These are phyloP conservation scores for Perkinsus chesapeaki DNA, from an alignment of 169 alveolate species.

Conservation along the genomic window DNA sequence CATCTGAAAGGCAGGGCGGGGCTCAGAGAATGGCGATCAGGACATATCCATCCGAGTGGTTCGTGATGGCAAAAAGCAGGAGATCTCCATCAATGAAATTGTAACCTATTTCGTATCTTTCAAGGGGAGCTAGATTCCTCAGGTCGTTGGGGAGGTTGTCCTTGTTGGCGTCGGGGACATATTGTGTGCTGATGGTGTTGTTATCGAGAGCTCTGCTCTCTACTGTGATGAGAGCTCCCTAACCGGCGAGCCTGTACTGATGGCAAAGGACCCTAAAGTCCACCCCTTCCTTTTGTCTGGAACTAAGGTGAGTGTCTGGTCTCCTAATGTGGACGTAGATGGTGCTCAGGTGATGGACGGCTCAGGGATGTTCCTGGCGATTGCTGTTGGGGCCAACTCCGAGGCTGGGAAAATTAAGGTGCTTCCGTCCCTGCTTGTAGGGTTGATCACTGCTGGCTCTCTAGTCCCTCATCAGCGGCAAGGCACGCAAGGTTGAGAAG, in stretches of 20 bases:
- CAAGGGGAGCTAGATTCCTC: neutral
- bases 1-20: neutral
- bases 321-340: neutral
- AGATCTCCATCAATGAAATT: slow-evolving; percentile 48
- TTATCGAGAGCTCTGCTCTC: slow-evolving; percentile 59
- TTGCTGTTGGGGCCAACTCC: slow-evolving; percentile 9
- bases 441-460: neutral
- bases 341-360: neutral
- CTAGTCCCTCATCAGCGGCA: neutral
- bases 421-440: neutral
- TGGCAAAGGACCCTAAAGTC: slow-evolving; percentile 40
- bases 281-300: neutral
- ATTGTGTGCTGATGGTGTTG: slow-evolving; percentile 60
- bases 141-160: neutral
- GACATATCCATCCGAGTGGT: slow-evolving; percentile 38
- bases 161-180: slow-evolving; percentile 67
- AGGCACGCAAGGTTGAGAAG: neutral
- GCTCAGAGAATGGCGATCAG: neutral
- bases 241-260: slow-evolving; percentile 78
- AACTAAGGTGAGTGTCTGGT: neutral
- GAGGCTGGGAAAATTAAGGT: slow-evolving; percentile 7
- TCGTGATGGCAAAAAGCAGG: slow-evolving; percentile 42
- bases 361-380: neutral
- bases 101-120: slow-evolving; percentile 9
- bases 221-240: slow-evolving; percentile 70